These are phyloP conservation scores for Metarhizium anisopliae DNA, from an alignment of 2,329 filamentous ascomycete species.

Conservation along the genomic window DNA sequence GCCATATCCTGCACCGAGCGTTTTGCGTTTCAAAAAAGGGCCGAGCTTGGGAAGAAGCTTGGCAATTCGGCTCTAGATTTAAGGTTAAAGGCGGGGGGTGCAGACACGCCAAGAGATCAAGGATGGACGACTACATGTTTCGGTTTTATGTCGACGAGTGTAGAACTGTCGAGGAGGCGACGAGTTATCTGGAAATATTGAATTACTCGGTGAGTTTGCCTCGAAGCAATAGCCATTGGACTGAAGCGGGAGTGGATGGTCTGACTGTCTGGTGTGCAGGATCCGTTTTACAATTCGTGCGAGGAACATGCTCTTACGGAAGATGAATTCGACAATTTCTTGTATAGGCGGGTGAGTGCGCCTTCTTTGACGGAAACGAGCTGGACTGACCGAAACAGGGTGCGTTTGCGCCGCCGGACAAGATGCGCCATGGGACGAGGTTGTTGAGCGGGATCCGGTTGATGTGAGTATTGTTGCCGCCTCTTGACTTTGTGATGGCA, in stretches of 20 bases:
- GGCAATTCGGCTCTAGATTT: background rate
- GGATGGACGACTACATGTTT: constrained; percentile 54
- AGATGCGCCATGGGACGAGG: constrained; percentile 31
- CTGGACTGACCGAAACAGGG: constrained; percentile 28
- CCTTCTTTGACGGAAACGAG: background rate
- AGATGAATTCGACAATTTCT: constrained; percentile 51
- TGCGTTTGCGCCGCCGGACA: constrained; percentile 38
- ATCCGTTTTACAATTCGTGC: constrained; percentile 37
- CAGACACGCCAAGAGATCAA: background rate
- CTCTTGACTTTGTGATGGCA: background rate
- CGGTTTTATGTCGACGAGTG: constrained; percentile 37
- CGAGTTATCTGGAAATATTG: constrained; percentile 48
- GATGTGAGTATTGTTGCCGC: constrained; percentile 32
- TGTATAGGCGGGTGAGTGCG: constrained; percentile 36
- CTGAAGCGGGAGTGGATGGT: too few species aligned
- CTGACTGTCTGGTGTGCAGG: constrained; percentile 22
- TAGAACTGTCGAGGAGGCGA: constrained; percentile 39
- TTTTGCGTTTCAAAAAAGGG: background rate
- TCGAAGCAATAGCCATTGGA: too few species aligned
- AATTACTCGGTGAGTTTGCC: constrained; percentile 42
- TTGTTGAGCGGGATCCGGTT: constrained; percentile 44
- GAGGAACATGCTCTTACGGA: constrained; percentile 42
- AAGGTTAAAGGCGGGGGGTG: background rate
- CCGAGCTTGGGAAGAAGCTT: background rate
- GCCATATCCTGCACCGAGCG: too few species aligned